Evolutionary conservation across 495 filamentous ascomycete genomes (phyloP).

Genomic region (Talaromyces trachyspermus): DNA sequence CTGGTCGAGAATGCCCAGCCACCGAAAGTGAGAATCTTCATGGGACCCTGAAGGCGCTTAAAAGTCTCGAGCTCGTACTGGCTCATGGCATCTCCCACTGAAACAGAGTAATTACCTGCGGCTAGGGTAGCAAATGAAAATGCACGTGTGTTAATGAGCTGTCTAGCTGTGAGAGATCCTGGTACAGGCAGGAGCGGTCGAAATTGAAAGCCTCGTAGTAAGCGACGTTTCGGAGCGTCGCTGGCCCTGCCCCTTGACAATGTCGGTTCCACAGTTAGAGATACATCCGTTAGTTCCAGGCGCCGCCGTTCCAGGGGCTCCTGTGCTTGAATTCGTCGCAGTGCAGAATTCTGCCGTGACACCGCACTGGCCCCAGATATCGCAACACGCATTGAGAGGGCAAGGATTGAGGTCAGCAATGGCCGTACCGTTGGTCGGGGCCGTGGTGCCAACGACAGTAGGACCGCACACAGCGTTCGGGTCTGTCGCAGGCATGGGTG

Average conservation of each 20-base stretch:
- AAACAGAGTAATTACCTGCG: too few relatives aligned
- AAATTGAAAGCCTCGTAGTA: slow-evolving; percentile 14
- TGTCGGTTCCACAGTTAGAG: slow-evolving; percentile 35
- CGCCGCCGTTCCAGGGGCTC: slow-evolving; percentile 29
- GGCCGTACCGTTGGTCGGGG: slow-evolving; percentile 13
- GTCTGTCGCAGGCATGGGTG: slow-evolving; percentile 32
- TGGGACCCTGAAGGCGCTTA: too few relatives aligned
- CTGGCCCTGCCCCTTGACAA: slow-evolving; percentile 17
- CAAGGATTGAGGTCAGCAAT: slow-evolving; percentile 21
- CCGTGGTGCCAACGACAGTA: slow-evolving; percentile 21
- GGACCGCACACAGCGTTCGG: slow-evolving; percentile 33
- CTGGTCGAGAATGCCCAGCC: slow-evolving; percentile 33
- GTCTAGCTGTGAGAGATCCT: slow-evolving; percentile 12
- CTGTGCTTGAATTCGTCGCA: slow-evolving; percentile 16
- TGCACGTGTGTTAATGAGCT: slow-evolving; percentile 13
- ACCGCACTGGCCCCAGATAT: slow-evolving; percentile 19
- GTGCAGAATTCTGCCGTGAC: slow-evolving; percentile 41
- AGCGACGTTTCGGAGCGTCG: slow-evolving; percentile 2
- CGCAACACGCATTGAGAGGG: slow-evolving; percentile 26
- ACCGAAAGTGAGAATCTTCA: slow-evolving; percentile 37
- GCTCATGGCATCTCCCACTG: too few relatives aligned
- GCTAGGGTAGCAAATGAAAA: too few relatives aligned
- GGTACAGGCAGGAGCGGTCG: slow-evolving; percentile 13
- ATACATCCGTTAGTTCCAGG: slow-evolving; percentile 33
- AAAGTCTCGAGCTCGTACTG: too few relatives aligned